These are phyloP conservation scores for Pythium volutum DNA, from an alignment of 352 stramenopile species.

Conservation along the genomic window DNA sequence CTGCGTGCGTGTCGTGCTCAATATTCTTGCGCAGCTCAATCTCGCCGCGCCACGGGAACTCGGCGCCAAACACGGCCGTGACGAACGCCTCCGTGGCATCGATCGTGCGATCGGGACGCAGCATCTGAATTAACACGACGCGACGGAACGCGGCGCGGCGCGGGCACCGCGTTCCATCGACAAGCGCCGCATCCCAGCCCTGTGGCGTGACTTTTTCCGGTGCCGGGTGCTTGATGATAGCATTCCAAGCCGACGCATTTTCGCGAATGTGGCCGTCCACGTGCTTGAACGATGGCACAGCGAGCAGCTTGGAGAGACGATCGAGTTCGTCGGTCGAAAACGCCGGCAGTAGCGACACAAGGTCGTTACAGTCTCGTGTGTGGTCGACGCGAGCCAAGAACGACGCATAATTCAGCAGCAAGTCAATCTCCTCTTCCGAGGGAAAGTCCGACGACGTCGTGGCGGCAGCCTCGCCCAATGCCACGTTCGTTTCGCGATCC, in stretches of 20 bases:
- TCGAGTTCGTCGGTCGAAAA: conserved; percentile 76
- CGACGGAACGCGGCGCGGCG: conserved; percentile 74
- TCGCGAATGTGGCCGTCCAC: conserved; percentile 65
- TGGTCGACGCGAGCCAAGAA: conserved; percentile 47
- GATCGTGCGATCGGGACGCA: conserved; percentile 89
- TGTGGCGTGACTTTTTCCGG: conserved; percentile 72
- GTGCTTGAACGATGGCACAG: conserved; percentile 76
- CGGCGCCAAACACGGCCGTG: conserved; percentile 78
- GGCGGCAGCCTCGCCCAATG: conserved; percentile 29
- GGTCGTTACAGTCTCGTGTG: conserved; percentile 35
- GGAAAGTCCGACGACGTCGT: conserved; percentile 50
- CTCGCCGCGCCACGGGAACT: conserved; percentile 94
- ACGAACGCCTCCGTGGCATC: conserved; percentile 80
- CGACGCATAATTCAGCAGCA: conserved; percentile 56
- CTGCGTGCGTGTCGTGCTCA: conserved; percentile 88
- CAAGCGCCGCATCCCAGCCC: conserved; percentile 49
- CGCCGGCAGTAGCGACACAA: conserved; percentile 45
- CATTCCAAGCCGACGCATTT: conserved; percentile 64
- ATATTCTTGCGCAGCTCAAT: conserved; percentile 94
- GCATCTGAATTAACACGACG: conserved; percentile 77
- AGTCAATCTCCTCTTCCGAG: conserved; percentile 67
- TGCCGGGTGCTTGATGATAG: conserved; percentile 73
- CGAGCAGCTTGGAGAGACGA: conserved; percentile 79
- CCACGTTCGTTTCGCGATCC: conserved; percentile 47
- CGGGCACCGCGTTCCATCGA: conserved; percentile 37